These are phyloP conservation scores for Tagetes patula DNA, from an alignment of 129 eudicot genomes.

Conservation along the genomic window DNA sequence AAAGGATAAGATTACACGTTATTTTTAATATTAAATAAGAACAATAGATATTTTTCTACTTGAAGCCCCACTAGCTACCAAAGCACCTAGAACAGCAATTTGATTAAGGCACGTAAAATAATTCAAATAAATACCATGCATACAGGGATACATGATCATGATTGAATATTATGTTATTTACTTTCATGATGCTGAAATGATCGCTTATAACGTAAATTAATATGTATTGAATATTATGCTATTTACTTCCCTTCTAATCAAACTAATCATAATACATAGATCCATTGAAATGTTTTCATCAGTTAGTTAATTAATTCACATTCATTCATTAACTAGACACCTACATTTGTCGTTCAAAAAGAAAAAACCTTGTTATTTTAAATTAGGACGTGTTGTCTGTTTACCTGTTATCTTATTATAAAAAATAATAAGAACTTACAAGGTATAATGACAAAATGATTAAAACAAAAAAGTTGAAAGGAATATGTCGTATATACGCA, in stretches of 20 bases:
- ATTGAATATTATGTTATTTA: background rate
- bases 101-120: conserved; percentile 17
- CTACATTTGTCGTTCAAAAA: no score
- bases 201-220: background rate
- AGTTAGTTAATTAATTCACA: no score
- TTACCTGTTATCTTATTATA: no score
- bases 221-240: no score
- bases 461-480: no score
- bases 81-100: background rate
- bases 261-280: conserved; percentile 7
- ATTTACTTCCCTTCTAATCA: conserved; percentile 24
- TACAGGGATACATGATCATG: background rate
- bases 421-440: no score
- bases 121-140: background rate
- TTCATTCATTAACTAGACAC: no score
- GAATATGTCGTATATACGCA: no score
- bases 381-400: no score
- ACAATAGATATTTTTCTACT: background rate
- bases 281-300: background rate
- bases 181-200: conserved; percentile 6
- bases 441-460: background rate
- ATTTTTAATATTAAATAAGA: background rate
- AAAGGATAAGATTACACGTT: background rate
- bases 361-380: no score
- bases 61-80: background rate